These are phyloP conservation scores for Globisporangium nagaii DNA, from an alignment of 352 stramenopile genomes.

Conservation along the genomic window DNA sequence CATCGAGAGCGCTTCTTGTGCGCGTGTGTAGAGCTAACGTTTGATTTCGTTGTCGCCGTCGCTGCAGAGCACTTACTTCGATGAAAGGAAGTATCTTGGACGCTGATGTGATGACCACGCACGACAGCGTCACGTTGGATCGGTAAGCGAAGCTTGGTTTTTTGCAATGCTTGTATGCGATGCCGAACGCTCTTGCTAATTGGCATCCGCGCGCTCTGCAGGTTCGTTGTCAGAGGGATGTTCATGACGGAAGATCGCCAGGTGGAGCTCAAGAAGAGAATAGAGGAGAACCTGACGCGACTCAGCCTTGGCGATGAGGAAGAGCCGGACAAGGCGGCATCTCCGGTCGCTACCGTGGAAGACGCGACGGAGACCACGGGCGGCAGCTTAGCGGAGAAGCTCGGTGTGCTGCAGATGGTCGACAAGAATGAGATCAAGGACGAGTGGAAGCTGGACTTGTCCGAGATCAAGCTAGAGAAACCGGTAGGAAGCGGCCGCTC, in stretches of 20 bases:
- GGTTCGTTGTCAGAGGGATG: conserved; percentile 75
- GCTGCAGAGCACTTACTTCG: conserved; percentile 47
- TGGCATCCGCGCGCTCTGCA: conserved; percentile 6
- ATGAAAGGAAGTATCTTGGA: conserved; percentile 87
- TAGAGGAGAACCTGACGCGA: conserved; percentile 69
- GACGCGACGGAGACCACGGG: conserved; percentile 21
- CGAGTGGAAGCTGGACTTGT: conserved; percentile 74
- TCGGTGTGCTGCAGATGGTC: conserved; percentile 74
- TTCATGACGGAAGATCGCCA: conserved; percentile 83
- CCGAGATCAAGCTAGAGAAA: conserved; percentile 67
- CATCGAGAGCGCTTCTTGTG: not conserved
- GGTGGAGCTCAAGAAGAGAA: conserved; percentile 53
- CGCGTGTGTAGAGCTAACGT: too few relatives aligned
- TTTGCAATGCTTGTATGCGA: not conserved
- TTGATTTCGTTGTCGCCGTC: too few relatives aligned
- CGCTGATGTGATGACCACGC: conserved; percentile 83
- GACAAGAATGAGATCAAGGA: conserved; percentile 84
- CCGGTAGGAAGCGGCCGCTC: conserved; percentile 67
- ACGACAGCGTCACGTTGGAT: conserved; percentile 71
- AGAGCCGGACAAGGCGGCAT: conserved; percentile 8
- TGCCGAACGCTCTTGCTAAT: not conserved
- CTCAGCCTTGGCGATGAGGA: conserved; percentile 49
- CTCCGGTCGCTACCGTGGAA: not conserved
- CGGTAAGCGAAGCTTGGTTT: conserved; percentile 14
- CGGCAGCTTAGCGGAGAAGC: conserved; percentile 53